Percentiles rank a stretch among this genome's conserved stretches.
Conservation (phyloP, 2,329 filamentous ascomycete genomes). For the Hymenoscyphus repandus region DNA sequence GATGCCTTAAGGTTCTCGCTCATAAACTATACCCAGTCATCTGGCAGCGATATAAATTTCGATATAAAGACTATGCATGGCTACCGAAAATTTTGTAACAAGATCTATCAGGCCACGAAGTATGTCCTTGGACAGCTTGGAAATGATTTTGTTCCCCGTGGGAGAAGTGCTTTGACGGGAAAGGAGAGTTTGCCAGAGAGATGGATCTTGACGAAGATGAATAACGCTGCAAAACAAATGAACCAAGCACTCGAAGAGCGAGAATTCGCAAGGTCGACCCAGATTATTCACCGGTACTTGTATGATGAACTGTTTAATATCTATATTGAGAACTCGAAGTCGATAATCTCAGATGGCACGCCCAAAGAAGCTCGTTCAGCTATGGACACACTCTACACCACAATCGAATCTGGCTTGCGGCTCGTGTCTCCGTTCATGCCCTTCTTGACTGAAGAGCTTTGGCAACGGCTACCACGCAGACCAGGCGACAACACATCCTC, state of each 20-base stretch:
- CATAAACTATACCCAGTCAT: slow-evolving; percentile 73
- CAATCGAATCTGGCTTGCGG: slow-evolving; percentile 67
- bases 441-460: slow-evolving; percentile 74
- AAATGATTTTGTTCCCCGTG: slow-evolving; percentile 57
- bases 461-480: slow-evolving; percentile 75
- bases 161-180: slow-evolving; percentile 48
- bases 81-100: slow-evolving; percentile 95
- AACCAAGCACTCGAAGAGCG: slow-evolving; percentile 62
- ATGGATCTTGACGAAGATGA: slow-evolving; percentile 77
- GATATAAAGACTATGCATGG: slow-evolving; percentile 90
- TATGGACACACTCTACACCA: slow-evolving; percentile 74
- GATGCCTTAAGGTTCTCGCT: slow-evolving; percentile 91
- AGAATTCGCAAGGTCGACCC: slow-evolving; percentile 69
- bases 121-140: slow-evolving; percentile 79
- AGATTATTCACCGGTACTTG: slow-evolving; percentile 73
- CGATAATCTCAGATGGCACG: slow-evolving; percentile 71
- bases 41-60: slow-evolving; percentile 75
- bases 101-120: slow-evolving; percentile 95
- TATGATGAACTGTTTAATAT: slow-evolving; percentile 74
- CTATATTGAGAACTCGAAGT: slow-evolving; percentile 85
- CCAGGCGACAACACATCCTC: slow-evolving; percentile 63
- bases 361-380: slow-evolving; percentile 68
- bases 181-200: slow-evolving; percentile 60
- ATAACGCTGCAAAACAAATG: slow-evolving; percentile 62
- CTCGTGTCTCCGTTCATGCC: slow-evolving; percentile 82